phyloP scores from a whole-genome alignment of 164 flowering plant genomes.

The Houttuynia cordata region DNA sequence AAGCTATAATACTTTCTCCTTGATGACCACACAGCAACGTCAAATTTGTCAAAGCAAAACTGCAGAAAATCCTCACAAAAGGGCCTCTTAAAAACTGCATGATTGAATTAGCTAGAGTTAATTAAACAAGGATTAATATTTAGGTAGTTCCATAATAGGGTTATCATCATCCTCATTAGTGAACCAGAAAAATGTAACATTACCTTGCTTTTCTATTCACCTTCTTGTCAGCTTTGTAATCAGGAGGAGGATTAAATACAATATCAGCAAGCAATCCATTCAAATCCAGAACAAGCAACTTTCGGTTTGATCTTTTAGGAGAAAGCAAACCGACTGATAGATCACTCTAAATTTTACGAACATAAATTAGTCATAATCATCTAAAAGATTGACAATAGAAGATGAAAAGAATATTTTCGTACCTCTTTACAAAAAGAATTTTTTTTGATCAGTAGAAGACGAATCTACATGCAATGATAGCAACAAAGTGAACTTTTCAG shows the following conservation, averaged over 20 bases:
- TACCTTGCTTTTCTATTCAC: constrained; percentile 52
- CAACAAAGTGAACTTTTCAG: no score
- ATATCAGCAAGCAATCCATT: constrained; percentile 85
- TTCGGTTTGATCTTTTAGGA: constrained; percentile 19
- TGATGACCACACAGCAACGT: constrained; percentile 86
- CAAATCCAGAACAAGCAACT: constrained; percentile 78
- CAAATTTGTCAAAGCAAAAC: constrained; percentile 78
- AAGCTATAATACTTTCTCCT: constrained; percentile 40
- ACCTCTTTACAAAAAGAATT: no score
- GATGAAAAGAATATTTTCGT: no score
- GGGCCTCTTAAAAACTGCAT: constrained; percentile 76
- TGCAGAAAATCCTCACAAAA: constrained; percentile 57
- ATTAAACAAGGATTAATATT: not conserved
- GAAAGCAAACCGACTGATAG: no score
- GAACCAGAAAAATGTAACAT: not conserved
- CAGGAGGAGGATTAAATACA: constrained; percentile 33
- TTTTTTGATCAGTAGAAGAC: no score
- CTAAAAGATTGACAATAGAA: no score
- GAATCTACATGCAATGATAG: no score
- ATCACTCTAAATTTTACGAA: no score
- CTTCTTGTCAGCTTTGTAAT: constrained; percentile 25
- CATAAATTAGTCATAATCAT: no score
- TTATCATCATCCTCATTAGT: not conserved
- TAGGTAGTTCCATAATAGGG: no score
- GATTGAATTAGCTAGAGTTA: not conserved